Evolutionary conservation across 176 grass and related monocot genomes (phyloP), one percentile per base, ranked within the genome.

Genomic region (Oryza glaberrima): DNA sequence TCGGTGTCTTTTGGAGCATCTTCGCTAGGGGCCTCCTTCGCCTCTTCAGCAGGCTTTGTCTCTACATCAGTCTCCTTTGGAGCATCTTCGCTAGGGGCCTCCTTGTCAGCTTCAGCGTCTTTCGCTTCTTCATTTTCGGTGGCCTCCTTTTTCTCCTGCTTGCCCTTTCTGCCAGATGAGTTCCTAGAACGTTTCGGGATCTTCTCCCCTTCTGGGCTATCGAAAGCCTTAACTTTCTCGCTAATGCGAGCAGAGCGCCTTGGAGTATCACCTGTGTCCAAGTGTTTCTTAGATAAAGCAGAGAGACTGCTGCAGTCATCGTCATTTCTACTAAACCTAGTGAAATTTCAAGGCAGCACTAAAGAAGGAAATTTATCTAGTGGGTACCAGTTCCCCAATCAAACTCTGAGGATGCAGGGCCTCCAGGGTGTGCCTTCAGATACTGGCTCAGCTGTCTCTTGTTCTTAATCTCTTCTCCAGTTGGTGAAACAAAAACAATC

Each of bases 231-330:
- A 22, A 84, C 88, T 79, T 92, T 99, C 86, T 94, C 96, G 4
- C 91, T 99, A 79, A 99, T 99, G 54, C 96, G 91, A 75, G 91
- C 90, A 40, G 96, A 99, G 32, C 96, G 86, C 67, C 94, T 94
- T 75, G 94, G 94, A 15, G 96, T 99, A 71, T 99, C 96, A 82
- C 96, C 96, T 99, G 86, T 72, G 79, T 58, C 60, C 80, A 4
- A 70, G 80, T 67, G 14, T 35, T 76, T 60, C 86, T 79, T 32
- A 87, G 67, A 80, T 61, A 49, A 54, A 41, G 47, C 19, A 28
- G 16, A 54, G 22, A 79, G 20, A 79, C 25, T 61, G 77, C 49
- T 22, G 30, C 13, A 72, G 8, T 5, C 14, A 46, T 71, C 7
- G 1, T 9, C 12, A 76, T 81, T 70, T 82, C 41, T 36, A n/a